phyloP scores from a whole-genome alignment of 257 asterid genomes.

The Solanum clarkiae region DNA sequence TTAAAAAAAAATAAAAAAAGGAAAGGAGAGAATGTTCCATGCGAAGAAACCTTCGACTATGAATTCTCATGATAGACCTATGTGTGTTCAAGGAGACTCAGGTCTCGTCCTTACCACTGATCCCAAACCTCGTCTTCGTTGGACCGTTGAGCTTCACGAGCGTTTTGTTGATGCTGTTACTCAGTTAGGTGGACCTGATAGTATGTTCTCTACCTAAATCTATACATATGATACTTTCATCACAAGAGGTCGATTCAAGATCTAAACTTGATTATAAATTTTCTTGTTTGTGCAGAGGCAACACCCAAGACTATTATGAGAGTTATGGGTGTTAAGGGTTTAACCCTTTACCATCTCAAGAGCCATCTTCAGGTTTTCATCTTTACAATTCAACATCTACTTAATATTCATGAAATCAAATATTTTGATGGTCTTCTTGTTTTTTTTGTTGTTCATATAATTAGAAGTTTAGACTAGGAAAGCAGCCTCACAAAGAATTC shows the following conservation, averaged over 20 bases:
- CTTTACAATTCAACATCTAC: not conserved
- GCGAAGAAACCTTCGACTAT: slow-evolving; percentile 21
- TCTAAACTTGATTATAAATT: not conserved
- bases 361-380: slow-evolving; percentile 91
- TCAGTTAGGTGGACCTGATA: slow-evolving; percentile 91
- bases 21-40: slow-evolving; percentile 20
- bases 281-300: slow-evolving; percentile 41
- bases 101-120: slow-evolving; percentile 92
- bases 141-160: slow-evolving; percentile 90
- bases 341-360: slow-evolving; percentile 98
- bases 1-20: not conserved
- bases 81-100: slow-evolving; percentile 58
- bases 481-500: slow-evolving; percentile 98
- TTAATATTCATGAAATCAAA: not conserved
- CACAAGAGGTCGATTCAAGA: not conserved
- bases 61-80: slow-evolving; percentile 23
- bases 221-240: not conserved
- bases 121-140: slow-evolving; percentile 87
- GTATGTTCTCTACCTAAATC: slow-evolving; percentile 10
- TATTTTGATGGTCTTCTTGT: not conserved
- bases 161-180: slow-evolving; percentile 91
- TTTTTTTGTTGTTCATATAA: not conserved
- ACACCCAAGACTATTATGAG: slow-evolving; percentile 98
- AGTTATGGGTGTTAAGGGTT: slow-evolving; percentile 96
- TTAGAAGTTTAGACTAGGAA: slow-evolving; percentile 95